A percentile compares a stretch with the other conserved stretches of the same genome.
Evolutionary conservation across 73 alveolate genomes (phyloP).

Genomic region (Urostyla sp.): DNA sequence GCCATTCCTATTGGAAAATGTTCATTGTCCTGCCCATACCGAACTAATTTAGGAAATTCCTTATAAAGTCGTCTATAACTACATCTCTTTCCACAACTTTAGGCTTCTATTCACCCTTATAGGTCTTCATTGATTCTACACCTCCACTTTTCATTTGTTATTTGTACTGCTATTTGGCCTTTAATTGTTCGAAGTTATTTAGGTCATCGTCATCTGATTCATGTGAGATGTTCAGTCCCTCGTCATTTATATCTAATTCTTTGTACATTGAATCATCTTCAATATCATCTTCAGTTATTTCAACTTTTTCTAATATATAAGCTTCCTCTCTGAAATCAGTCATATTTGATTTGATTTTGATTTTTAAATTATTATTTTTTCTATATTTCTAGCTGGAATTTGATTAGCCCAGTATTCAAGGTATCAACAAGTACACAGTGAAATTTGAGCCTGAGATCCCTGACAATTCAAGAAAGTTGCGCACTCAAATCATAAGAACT

Average conservation of each 20-base stretch:
- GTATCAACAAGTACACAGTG: constrained; percentile 23
- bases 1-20: constrained; percentile 95
- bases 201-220: constrained; percentile 59
- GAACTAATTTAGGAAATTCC: constrained; percentile 96
- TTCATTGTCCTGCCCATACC: constrained; percentile 95
- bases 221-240: not conserved
- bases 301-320: constrained; percentile 66
- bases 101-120: constrained; percentile 73
- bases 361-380: not conserved
- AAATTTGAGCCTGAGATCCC: constrained; percentile 55
- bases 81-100: constrained; percentile 89
- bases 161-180: constrained; percentile 46
- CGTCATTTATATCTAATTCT: not conserved
- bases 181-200: constrained; percentile 57
- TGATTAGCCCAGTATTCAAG: constrained; percentile 38
- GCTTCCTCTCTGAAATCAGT: constrained; percentile 66
- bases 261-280: constrained; percentile 52
- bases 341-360: not conserved
- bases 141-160: constrained; percentile 13
- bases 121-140: constrained; percentile 42
- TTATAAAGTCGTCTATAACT: constrained; percentile 98
- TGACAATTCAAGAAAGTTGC: constrained; percentile 20
- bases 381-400: constrained; percentile 2
- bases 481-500: not conserved
- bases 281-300: constrained; percentile 61